Evolutionary conservation across 306 rosid species (phyloP), one percentile per base, ranked within the genome.

Genomic region (Medicago truncatula): DNA sequence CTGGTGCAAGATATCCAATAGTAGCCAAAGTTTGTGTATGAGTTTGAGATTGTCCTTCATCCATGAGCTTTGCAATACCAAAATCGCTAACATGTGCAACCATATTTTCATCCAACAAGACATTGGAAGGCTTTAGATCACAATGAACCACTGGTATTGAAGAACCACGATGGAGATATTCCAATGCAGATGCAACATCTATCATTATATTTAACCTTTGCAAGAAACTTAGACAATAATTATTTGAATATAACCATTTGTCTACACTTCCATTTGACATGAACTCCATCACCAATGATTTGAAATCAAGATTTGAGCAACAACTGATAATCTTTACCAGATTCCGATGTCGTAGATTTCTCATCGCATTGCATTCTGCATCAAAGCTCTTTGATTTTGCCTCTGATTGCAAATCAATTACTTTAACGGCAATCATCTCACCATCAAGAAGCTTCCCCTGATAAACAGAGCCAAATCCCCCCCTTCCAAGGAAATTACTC

Each of bases 1-100:
- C 85, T 60, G 89, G 87, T 2, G 87, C 82, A 80, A 86, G 81
- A 5, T 86, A 86, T 4, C 87, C 89, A 50, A 78, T 39, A 6
- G 87, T 80, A 3, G 89, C 89, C 0, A 86, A 28, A n/a, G 86
- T 78, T 56, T 9, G 82, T 7, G 86, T 85, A 8, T 66, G 75
- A 0, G 47, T 36, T 34, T 75, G 46, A 53, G 66, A 67, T 76
- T 76, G 80, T 7, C 64, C 86, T 43, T 71, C 88, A 0, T 80
- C 82, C 62, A 82, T 67, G 50, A 85, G 80, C 25, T 82, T 85
- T 6, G 86, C 63, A 46, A 46, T 46, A 12, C 50, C n/a, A 4
- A 46, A 46, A 46, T 46, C 50, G 0, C 50, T 10, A 46, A 46
- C 50, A 46, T 46, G 15, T 46, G 50, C 50, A 46, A 46, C 50